phyloP scores from a whole-genome alignment of 1,284 basidiomycete genomes.

The Apiotrichum siamense region DNA sequence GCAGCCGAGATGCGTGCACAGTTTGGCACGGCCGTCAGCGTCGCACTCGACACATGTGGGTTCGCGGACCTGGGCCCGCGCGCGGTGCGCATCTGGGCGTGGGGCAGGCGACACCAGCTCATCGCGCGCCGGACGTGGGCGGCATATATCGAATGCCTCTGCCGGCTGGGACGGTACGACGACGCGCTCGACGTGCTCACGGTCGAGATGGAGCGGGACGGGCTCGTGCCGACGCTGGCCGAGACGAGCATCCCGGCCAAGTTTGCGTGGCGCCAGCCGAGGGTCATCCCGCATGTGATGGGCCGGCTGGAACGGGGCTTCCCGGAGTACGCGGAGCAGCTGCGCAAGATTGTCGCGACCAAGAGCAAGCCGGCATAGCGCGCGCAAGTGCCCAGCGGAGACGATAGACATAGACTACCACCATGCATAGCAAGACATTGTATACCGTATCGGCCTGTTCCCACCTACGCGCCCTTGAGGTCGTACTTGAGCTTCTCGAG shows the following conservation, averaged over 20 bases:
- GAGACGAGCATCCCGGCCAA: conserved; percentile 2
- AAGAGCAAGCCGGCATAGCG: not conserved
- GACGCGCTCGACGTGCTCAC: conserved; percentile 65
- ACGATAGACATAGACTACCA: not conserved
- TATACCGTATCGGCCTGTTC: too few species aligned
- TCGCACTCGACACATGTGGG: conserved; percentile 78
- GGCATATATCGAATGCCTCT: conserved; percentile 80
- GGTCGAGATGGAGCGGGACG: conserved; percentile 55
- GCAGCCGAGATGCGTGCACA: conserved; percentile 43
- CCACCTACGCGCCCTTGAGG: conserved; percentile 34
- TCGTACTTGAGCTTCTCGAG: conserved; percentile 32
- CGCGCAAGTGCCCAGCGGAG: not conserved
- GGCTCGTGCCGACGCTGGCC: not conserved
- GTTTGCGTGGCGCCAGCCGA: conserved; percentile 2
- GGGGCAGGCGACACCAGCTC: conserved; percentile 54
- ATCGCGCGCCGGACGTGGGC: conserved; percentile 59
- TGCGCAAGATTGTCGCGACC: not conserved
- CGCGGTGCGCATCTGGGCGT: conserved; percentile 55
- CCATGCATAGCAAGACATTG: not conserved
- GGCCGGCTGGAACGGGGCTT: not conserved
- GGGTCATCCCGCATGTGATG: not conserved
- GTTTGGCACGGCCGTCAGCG: conserved; percentile 63
- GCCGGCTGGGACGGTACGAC: conserved; percentile 59
- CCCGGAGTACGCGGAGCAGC: not conserved
- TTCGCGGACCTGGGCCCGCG: conserved; percentile 53